Evolutionary conservation across 352 stramenopile genomes (phyloP).

Genomic region (Blastocystis sp.): DNA sequence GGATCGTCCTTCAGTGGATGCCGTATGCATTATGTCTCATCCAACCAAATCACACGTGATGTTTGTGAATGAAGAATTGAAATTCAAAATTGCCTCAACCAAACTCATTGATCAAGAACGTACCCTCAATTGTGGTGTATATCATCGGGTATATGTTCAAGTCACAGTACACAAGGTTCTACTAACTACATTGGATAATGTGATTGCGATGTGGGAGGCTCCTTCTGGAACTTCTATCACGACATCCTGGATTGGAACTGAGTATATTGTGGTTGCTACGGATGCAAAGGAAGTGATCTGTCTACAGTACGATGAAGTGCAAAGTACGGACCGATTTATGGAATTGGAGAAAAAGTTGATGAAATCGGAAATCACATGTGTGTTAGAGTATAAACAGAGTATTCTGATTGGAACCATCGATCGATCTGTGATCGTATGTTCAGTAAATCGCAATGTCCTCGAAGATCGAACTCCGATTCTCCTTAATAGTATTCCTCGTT

Average conservation of each 20-base stretch:
- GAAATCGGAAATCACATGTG: conserved; percentile 5
- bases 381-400: conserved; percentile 10
- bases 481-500: neutral
- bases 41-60: neutral
- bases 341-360: conserved; percentile 38
- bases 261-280: conserved; percentile 20
- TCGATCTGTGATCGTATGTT: neutral
- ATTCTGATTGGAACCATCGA: conserved; percentile 22
- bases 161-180: conserved; percentile 21
- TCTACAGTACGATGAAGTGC: neutral
- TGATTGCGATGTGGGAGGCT: neutral
- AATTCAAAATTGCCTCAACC: neutral
- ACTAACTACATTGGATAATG: neutral
- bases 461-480: neutral
- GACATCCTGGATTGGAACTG: neutral
- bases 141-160: conserved; percentile 5
- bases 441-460: conserved; percentile 14
- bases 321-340: neutral
- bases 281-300: neutral
- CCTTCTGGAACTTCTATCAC: neutral
- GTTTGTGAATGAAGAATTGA: neutral
- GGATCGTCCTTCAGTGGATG: neutral
- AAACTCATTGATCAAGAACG: neutral
- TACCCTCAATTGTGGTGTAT: conserved; percentile 19
- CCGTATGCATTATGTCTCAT: neutral